These are phyloP conservation scores for Cantharellus cinnabarinus DNA, from an alignment of 768 basidiomycete genomes.

Conservation along the genomic window DNA sequence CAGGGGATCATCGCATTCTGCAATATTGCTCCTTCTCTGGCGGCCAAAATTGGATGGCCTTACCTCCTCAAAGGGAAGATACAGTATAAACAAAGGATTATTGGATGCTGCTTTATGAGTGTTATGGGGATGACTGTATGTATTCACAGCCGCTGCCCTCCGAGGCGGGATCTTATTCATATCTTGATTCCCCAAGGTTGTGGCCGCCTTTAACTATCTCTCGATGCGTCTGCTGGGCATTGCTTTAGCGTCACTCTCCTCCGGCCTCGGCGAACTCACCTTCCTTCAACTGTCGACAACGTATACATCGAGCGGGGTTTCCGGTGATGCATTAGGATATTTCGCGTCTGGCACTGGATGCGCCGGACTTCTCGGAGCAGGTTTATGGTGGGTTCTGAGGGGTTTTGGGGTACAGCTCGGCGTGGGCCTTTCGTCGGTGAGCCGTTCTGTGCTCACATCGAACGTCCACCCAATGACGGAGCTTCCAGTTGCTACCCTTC, in stretches of 20 bases:
- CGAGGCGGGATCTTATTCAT: background rate
- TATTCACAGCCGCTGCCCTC: conserved; percentile 3
- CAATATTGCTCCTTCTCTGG: conserved; percentile 75
- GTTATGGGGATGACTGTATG: conserved; percentile 76
- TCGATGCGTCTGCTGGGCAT: conserved; percentile 61
- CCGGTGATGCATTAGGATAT: conserved; percentile 70
- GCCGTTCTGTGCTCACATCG: conserved; percentile 11
- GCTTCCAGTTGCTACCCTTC: conserved; percentile 52
- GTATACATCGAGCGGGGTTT: conserved; percentile 38
- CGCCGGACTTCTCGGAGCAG: conserved; percentile 81
- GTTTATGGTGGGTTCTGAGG: conserved; percentile 86
- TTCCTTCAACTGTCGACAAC: conserved; percentile 82
- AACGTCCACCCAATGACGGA: background rate
- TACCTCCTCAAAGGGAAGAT: conserved; percentile 75
- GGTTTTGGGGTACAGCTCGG: conserved; percentile 66
- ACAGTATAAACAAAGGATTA: conserved; percentile 52
- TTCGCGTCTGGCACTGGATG: conserved; percentile 91
- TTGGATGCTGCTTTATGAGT: conserved; percentile 56
- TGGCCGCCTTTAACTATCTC: conserved; percentile 50
- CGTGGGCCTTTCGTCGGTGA: conserved; percentile 62
- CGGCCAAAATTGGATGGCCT: conserved; percentile 80
- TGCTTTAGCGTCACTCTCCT: conserved; percentile 65
- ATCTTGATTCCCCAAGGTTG: conserved; percentile 10
- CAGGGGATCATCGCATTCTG: conserved; percentile 79
- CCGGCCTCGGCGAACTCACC: conserved; percentile 84